These are phyloP conservation scores for Leccinum huronense DNA, from an alignment of 1,284 basidiomycete species.

Conservation along the genomic window DNA sequence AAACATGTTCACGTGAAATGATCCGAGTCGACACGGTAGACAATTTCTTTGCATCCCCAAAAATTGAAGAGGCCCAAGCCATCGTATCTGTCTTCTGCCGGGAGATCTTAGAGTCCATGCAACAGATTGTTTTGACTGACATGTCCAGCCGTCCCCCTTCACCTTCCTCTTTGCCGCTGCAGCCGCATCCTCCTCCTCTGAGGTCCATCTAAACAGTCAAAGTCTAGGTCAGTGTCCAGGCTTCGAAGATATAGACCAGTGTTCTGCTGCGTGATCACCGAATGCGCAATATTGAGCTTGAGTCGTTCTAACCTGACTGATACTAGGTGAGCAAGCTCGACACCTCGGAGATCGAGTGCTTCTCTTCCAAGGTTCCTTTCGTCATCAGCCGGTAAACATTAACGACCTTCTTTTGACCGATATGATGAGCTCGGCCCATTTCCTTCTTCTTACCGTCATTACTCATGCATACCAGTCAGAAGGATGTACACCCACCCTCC, in stretches of 20 bases:
- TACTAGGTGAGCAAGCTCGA: slow-evolving; percentile 18
- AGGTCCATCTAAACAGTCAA: slow-evolving; percentile 91
- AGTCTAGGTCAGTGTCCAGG: slow-evolving; percentile 94
- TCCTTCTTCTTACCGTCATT: slow-evolving; percentile 58
- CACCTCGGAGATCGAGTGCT: slow-evolving; percentile 36
- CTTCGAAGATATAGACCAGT: slow-evolving; percentile 76
- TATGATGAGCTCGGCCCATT: slow-evolving; percentile 97
- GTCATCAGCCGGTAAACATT: slow-evolving; percentile 99
- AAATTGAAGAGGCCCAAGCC: slow-evolving; percentile 82
- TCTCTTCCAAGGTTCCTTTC: slow-evolving; percentile 96
- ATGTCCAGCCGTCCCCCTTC: slow-evolving; percentile 50
- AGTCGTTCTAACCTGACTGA: slow-evolving; percentile 84
- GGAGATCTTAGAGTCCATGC: slow-evolving; percentile 85
- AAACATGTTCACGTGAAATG: slow-evolving; percentile 25
- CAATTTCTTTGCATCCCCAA: slow-evolving; percentile 41
- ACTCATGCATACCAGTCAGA: slow-evolving; percentile 40
- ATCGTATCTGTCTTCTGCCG: slow-evolving; percentile 87
- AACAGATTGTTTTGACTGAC: slow-evolving; percentile 76
- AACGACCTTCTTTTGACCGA: slow-evolving; percentile 98
- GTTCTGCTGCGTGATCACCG: slow-evolving; percentile 97
- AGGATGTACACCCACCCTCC: slow-evolving; percentile 42
- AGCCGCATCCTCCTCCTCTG: slow-evolving; percentile 66
- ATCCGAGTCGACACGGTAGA: slow-evolving; percentile 3
- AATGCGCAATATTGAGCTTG: slow-evolving; percentile 97
- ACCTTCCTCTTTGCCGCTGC: slow-evolving; percentile 46